Evolutionary conservation across 805 yeast species (phyloP).

Genomic region (Ogataea nakhonphanomensis): DNA sequence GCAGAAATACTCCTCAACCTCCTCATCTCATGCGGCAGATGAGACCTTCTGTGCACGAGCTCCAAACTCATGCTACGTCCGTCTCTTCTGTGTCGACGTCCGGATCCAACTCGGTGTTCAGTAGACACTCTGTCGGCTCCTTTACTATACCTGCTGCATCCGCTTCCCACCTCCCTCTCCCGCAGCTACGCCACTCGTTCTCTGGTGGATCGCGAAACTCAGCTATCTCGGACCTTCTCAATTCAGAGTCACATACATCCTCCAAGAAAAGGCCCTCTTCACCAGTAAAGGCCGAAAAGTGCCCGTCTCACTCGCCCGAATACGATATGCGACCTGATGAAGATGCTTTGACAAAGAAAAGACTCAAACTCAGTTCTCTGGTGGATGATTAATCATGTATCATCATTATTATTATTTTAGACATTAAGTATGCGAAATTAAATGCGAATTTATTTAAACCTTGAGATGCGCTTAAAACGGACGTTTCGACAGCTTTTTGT

Average conservation of each 20-base stretch:
- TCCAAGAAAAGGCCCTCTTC: conserved; percentile 1
- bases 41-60: conserved; percentile 20
- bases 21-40: conserved; percentile 11
- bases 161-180: conserved; percentile 6
- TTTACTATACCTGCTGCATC: conserved; percentile 10
- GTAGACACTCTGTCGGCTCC: conserved; percentile 23
- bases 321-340: conserved; percentile 3
- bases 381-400: conserved; percentile 7
- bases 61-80: conserved; percentile 19
- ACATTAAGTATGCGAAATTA: neutral
- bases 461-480: conserved; percentile 20
- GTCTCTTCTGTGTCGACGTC: conserved; percentile 23
- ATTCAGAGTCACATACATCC: conserved; percentile 20
- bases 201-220: conserved; percentile 28
- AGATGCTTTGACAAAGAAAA: conserved; percentile 9
- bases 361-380: conserved; percentile 12
- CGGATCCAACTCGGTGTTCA: conserved; percentile 27
- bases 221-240: conserved; percentile 23
- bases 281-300: conserved; percentile 7
- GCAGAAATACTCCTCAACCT: conserved; percentile 14
- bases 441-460: neutral
- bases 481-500: conserved; percentile 12
- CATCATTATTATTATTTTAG: conserved; percentile 1
- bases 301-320: conserved; percentile 13
- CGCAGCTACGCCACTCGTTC: neutral